Conservation (phyloP, 2,329 filamentous ascomycete species). For the Phyllosticta capitalensis region DNA sequence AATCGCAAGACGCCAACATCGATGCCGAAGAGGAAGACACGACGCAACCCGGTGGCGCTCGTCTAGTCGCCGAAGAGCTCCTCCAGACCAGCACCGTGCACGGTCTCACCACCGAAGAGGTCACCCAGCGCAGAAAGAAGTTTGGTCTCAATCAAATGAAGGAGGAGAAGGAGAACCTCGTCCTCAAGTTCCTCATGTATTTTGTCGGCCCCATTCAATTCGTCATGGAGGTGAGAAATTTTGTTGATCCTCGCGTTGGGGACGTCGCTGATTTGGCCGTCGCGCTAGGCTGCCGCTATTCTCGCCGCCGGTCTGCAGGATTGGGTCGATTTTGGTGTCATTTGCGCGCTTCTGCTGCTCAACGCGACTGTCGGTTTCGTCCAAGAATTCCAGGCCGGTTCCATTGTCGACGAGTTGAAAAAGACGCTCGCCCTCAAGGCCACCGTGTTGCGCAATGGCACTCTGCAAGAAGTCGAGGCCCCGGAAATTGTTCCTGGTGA, state of each 20-base stretch:
- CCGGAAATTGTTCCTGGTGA: conserved; percentile 81
- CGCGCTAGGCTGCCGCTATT: conserved; percentile 56
- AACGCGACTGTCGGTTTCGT: conserved; percentile 81
- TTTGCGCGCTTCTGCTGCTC: conserved; percentile 70
- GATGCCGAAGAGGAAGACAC: conserved; percentile 52
- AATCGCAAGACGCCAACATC: conserved; percentile 66
- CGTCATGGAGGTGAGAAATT: conserved; percentile 66
- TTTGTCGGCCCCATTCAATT: conserved; percentile 88
- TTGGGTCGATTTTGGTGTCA: conserved; percentile 92
- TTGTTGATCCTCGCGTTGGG: not conserved
- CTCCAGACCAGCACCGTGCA: conserved; percentile 62
- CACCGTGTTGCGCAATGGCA: conserved; percentile 72
- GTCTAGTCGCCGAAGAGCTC: conserved; percentile 61
- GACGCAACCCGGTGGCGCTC: conserved; percentile 43
- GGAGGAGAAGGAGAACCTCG: conserved; percentile 76
- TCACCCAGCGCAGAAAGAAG: conserved; percentile 55
- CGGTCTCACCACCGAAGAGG: conserved; percentile 50
- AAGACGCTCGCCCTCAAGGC: conserved; percentile 84
- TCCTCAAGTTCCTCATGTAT: conserved; percentile 73
- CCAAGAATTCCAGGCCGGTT: conserved; percentile 83
- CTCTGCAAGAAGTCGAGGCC: conserved; percentile 69
- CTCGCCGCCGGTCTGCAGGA: conserved; percentile 76
- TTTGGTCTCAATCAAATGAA: conserved; percentile 84
- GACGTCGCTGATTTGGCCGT: not conserved
- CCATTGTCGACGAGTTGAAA: conserved; percentile 83